Evolutionary conservation across 345 rosid genomes (phyloP).

Genomic region (Boechera stricta): DNA sequence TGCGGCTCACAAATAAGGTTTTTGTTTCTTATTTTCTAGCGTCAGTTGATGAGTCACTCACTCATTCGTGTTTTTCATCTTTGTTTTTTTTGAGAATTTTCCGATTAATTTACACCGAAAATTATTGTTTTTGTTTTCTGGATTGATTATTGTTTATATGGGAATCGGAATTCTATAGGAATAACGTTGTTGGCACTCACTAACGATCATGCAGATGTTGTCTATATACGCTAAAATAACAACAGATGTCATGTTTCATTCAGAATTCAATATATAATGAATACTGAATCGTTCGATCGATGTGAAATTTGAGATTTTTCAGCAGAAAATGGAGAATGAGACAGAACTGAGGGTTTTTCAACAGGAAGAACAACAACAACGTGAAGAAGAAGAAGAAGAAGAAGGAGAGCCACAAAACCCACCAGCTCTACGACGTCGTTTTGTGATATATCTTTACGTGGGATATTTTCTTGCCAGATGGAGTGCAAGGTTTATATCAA

Average conservation of each 20-base stretch:
- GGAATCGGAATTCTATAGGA: not conserved
- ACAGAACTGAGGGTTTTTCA: conserved; percentile 33
- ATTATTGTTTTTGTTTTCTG: not conserved
- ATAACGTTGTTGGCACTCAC: not conserved
- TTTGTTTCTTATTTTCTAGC: conserved; percentile 1
- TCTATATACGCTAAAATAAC: not conserved
- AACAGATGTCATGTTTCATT: conserved; percentile 4
- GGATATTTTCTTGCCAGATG: conserved; percentile 92
- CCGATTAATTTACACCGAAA: not conserved
- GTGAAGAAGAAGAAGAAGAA: not conserved
- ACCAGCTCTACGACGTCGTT: conserved; percentile 44
- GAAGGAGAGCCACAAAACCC: conserved; percentile 37
- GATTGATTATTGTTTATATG: not conserved
- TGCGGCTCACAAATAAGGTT: conserved; percentile 27
- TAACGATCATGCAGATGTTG: conserved; percentile 30
- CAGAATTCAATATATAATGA: not conserved
- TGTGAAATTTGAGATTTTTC: not conserved
- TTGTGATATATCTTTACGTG: conserved; percentile 54
- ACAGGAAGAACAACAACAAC: conserved; percentile 21
- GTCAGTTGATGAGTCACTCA: not conserved
- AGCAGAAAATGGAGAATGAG: conserved; percentile 40
- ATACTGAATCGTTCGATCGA: conserved; percentile 7
- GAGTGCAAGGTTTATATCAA: conserved; percentile 56
- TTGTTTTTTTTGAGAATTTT: too few species aligned
- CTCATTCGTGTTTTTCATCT: too few species aligned